Conservation (phyloP, 495 filamentous ascomycete species). For the Neurospora sublineolata region DNA sequence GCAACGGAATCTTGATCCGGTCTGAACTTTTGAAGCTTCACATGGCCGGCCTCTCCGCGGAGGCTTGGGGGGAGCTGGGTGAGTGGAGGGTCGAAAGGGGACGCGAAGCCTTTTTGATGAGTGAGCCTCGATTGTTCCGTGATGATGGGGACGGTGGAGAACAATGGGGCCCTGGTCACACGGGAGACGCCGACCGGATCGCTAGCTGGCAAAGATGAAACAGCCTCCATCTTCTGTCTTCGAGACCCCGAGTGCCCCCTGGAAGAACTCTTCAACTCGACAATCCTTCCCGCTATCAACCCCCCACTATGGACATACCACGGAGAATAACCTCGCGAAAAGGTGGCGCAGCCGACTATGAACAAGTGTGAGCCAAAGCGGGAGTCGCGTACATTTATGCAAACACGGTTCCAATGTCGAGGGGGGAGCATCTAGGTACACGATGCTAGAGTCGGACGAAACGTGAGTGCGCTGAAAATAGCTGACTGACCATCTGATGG, state of each 20-base stretch:
- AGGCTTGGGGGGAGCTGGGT: background rate
- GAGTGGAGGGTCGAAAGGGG: background rate
- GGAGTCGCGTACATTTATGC: background rate
- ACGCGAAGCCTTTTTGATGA: background rate
- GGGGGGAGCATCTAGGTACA: too few relatives aligned
- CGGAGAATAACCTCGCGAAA: background rate
- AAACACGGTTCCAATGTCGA: background rate
- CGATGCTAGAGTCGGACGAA: background rate
- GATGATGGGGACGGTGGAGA: background rate
- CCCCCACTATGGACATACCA: background rate
- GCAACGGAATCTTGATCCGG: background rate
- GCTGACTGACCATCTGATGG: background rate
- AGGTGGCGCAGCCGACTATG: background rate
- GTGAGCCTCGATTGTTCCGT: background rate
- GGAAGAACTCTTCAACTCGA: background rate
- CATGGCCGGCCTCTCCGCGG: background rate
- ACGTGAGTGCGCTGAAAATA: background rate
- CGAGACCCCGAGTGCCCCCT: background rate
- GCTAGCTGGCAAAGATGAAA: background rate
- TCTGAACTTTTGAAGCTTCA: background rate
- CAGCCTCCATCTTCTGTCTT: background rate
- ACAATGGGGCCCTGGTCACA: background rate
- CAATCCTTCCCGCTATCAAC: background rate
- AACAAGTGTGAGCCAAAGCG: background rate
- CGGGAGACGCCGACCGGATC: background rate